Percentiles rank a stretch among this genome's conserved stretches.
phyloP scores from a whole-genome alignment of 1,284 basidiomycete species.

The Sanghuangporus baumii region DNA sequence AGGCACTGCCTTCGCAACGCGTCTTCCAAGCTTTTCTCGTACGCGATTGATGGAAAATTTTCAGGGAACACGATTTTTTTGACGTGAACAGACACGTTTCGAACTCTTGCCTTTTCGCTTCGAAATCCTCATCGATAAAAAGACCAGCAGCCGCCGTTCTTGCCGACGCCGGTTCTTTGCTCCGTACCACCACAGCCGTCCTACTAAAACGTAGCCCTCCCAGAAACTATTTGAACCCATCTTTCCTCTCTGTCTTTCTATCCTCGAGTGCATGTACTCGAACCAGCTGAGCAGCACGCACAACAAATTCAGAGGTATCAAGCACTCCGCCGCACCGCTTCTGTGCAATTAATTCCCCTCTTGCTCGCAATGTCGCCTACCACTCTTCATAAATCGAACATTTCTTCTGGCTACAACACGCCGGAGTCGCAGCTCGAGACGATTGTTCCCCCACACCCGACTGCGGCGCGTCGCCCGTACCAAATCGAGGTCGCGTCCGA shows the following conservation, averaged over 20 bases:
- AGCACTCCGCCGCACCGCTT: slow-evolving; percentile 62
- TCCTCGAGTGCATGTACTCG: slow-evolving; percentile 70
- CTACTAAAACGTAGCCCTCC: not conserved
- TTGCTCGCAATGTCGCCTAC: slow-evolving; percentile 20
- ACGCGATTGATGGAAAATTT: slow-evolving; percentile 8
- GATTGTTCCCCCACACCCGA: slow-evolving; percentile 73
- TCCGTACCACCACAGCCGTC: not conserved
- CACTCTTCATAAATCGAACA: slow-evolving; percentile 36
- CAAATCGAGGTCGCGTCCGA: slow-evolving; percentile 82
- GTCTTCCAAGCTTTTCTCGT: not conserved
- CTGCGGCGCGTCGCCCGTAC: slow-evolving; percentile 71
- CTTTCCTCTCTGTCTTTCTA: not conserved
- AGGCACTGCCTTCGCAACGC: not conserved
- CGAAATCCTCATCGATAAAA: not conserved
- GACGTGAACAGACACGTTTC: slow-evolving; percentile 4
- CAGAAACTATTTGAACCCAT: not conserved
- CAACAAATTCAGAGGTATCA: slow-evolving; percentile 71
- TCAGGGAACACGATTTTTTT: not conserved
- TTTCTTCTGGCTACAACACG: slow-evolving; percentile 59
- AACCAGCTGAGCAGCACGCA: slow-evolving; percentile 79
- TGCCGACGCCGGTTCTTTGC: not conserved
- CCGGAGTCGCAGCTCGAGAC: slow-evolving; percentile 62
- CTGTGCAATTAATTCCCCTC: slow-evolving; percentile 41
- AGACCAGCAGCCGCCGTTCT: not conserved
- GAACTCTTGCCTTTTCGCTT: slow-evolving; percentile 2